These are phyloP conservation scores for Collybiopsis confluens DNA, from an alignment of 768 basidiomycete species.

Conservation along the genomic window DNA sequence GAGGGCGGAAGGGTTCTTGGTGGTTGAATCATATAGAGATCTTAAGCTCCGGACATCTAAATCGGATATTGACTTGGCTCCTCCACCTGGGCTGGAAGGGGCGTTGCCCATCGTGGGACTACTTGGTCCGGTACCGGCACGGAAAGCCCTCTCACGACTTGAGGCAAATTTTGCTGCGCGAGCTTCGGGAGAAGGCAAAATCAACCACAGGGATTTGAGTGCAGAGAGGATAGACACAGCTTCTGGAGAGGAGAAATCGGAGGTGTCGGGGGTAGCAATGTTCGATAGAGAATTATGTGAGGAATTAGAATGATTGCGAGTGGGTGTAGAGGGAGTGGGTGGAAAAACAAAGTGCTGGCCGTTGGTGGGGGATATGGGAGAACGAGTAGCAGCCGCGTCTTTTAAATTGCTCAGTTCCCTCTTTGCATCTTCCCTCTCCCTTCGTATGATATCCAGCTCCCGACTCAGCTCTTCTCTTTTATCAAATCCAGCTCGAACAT, in stretches of 20 bases:
- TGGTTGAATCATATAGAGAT: conserved; percentile 58
- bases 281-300: not conserved
- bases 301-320: not conserved
- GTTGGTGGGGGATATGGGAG: not conserved
- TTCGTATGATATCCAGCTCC: conserved; percentile 51
- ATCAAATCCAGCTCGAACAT: conserved; percentile 40
- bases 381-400: conserved; percentile 31
- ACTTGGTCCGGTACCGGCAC: conserved; percentile 39
- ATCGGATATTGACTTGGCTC: conserved; percentile 61
- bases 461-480: conserved; percentile 41
- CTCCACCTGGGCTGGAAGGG: conserved; percentile 27
- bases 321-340: not conserved
- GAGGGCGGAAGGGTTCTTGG: conserved; percentile 14
- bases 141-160: conserved; percentile 38
- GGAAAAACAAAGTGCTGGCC: not conserved
- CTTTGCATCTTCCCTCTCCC: conserved; percentile 47
- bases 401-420: conserved; percentile 36
- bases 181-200: conserved; percentile 81
- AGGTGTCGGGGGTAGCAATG: conserved; percentile 15
- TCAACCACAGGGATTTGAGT: conserved; percentile 72
- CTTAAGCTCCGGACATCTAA: conserved; percentile 87
- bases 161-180: conserved; percentile 60
- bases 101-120: conserved; percentile 12
- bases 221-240: conserved; percentile 53
- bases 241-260: conserved; percentile 32